These are phyloP conservation scores for Saturnispora kantuleensis DNA, from an alignment of 805 yeast species.

Conservation along the genomic window DNA sequence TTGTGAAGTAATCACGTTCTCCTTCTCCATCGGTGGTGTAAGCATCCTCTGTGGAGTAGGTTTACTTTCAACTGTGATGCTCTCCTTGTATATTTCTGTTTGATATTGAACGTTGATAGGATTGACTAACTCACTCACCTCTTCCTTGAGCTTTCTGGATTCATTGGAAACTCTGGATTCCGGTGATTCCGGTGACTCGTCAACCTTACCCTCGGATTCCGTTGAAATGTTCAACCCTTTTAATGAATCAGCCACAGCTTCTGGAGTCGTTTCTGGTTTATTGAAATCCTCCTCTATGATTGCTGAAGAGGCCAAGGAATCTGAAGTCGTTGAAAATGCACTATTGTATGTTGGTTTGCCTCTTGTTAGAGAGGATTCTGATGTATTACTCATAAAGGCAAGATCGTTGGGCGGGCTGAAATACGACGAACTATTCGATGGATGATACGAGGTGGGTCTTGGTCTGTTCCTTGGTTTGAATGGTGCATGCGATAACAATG, in stretches of 20 bases:
- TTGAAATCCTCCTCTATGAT: constrained; percentile 18
- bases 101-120: constrained; percentile 1
- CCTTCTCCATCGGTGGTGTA: constrained; percentile 4
- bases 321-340: constrained; percentile 10
- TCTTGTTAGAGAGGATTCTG: constrained; percentile 17
- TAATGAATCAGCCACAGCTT: no score
- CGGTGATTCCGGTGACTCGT: background rate
- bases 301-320: constrained; percentile 23
- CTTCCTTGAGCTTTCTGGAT: constrained; percentile 1
- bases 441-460: constrained; percentile 80
- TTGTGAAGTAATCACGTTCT: background rate
- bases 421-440: constrained; percentile 30
- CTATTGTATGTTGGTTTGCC: constrained; percentile 12
- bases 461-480: constrained; percentile 41
- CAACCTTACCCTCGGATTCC: no score
- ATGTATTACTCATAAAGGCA: constrained; percentile 22
- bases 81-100: constrained; percentile 5
- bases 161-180: constrained; percentile 3
- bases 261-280: constrained; percentile 5
- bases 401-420: constrained; percentile 23
- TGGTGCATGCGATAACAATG: constrained; percentile 13
- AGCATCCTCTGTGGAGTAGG: background rate
- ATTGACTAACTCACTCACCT: constrained; percentile 1
- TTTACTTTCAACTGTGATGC: background rate
- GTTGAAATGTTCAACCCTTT: no score